phyloP scores from a whole-genome alignment of 495 filamentous ascomycete species.

The Neurospora cerealis region DNA sequence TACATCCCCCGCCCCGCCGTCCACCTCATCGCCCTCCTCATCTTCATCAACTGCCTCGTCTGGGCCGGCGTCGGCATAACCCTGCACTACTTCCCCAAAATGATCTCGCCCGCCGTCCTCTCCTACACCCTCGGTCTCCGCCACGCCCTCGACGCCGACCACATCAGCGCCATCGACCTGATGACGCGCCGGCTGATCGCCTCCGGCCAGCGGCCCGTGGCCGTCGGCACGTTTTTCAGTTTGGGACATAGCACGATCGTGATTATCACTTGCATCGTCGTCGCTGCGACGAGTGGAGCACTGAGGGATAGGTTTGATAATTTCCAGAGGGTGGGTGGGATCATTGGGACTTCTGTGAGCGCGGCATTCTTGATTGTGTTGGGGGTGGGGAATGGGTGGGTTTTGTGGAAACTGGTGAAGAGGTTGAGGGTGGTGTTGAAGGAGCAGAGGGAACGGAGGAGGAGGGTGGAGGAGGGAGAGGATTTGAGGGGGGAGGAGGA shows the following conservation, averaged over 20 bases:
- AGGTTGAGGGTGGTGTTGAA: constrained; percentile 53
- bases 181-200: constrained; percentile 91
- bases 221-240: constrained; percentile 92
- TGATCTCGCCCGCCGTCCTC: constrained; percentile 71
- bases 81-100: constrained; percentile 41
- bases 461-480: constrained; percentile 7
- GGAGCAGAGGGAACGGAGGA: constrained; percentile 16
- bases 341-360: constrained; percentile 77
- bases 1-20: constrained; percentile 54
- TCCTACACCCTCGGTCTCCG: constrained; percentile 85
- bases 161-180: constrained; percentile 92
- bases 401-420: constrained; percentile 62
- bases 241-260: constrained; percentile 93
- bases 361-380: constrained; percentile 74
- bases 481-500: constrained; percentile 8
- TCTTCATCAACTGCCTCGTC: constrained; percentile 55
- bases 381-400: constrained; percentile 76
- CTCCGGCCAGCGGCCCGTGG: constrained; percentile 75
- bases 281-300: constrained; percentile 80
- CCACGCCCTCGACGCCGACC: constrained; percentile 93
- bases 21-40: constrained; percentile 54
- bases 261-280: constrained; percentile 79
- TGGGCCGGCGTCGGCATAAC: constrained; percentile 69
- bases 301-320: constrained; percentile 67
- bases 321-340: constrained; percentile 74